A percentile compares a stretch with the other conserved stretches of the same genome.
Conservation (phyloP, 108 stramenopile species). For the Schizochytrium sp. region DNA sequence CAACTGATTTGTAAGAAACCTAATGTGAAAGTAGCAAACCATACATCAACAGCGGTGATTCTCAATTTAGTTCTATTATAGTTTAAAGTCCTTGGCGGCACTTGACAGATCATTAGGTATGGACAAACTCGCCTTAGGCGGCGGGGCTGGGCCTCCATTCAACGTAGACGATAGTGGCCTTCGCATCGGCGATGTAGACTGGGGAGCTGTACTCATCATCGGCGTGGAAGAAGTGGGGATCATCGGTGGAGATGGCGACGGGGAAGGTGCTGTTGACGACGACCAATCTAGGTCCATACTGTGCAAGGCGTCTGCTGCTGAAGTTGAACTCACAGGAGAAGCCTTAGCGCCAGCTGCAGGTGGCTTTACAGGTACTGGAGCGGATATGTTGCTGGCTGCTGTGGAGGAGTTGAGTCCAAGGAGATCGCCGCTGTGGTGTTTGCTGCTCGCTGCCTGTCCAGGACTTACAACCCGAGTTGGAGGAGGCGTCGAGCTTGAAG, state of each 20-base stretch:
- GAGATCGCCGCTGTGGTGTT: neutral
- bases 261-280: slow-evolving; percentile 3
- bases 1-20: no score
- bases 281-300: slow-evolving; percentile 56
- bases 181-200: neutral
- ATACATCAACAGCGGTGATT: no score
- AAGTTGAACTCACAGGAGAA: neutral
- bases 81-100: slow-evolving; percentile 54
- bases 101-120: slow-evolving; percentile 50
- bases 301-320: slow-evolving; percentile 21
- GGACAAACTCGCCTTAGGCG: neutral
- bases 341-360: neutral
- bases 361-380: neutral
- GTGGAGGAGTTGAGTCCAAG: neutral
- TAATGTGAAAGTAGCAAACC: no score
- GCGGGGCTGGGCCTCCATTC: slow-evolving; percentile 12
- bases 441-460: no score
- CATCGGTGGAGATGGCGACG: slow-evolving; percentile 14
- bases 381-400: neutral
- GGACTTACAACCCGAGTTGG: neutral
- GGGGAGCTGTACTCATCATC: neutral
- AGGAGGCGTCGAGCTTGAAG: neutral
- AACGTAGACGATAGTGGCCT: neutral
- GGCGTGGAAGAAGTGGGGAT: neutral
- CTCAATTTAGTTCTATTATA: neutral